Conservation (phyloP, 2,329 filamentous ascomycete species). For the Fusarium poae region DNA sequence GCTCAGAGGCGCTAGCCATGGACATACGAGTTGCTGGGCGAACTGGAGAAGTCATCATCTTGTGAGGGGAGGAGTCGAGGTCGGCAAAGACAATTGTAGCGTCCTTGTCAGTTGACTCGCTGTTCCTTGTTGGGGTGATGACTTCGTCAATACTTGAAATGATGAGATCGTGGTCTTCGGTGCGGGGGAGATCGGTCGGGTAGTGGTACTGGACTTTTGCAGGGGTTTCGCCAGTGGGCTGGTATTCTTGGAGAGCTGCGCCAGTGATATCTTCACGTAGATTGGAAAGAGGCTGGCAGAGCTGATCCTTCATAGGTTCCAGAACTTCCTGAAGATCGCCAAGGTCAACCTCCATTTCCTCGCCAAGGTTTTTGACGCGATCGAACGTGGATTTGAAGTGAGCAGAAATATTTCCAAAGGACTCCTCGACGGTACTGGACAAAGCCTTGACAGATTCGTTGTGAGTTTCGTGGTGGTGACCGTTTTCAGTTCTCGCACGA, state of each 20-base stretch:
- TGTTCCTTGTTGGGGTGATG: slow-evolving; percentile 39
- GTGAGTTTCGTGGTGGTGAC: slow-evolving; percentile 79
- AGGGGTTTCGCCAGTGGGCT: slow-evolving; percentile 87
- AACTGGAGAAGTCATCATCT: slow-evolving; percentile 49
- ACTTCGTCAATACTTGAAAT: slow-evolving; percentile 58
- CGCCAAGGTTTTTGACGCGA: slow-evolving; percentile 75
- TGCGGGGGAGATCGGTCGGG: slow-evolving; percentile 82
- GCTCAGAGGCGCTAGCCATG: slow-evolving; percentile 45
- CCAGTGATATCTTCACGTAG: slow-evolving; percentile 77
- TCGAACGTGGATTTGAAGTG: slow-evolving; percentile 78
- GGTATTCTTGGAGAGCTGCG: slow-evolving; percentile 81
- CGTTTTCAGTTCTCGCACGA: slow-evolving; percentile 84
- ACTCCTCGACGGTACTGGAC: slow-evolving; percentile 76
- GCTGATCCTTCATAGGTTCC: slow-evolving; percentile 67
- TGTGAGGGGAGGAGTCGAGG: slow-evolving; percentile 43
- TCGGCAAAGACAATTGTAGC: slow-evolving; percentile 60
- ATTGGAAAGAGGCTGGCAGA: slow-evolving; percentile 77
- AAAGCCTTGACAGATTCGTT: slow-evolving; percentile 74
- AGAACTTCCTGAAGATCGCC: slow-evolving; percentile 70
- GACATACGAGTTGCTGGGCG: slow-evolving; percentile 52
- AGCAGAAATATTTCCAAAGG: slow-evolving; percentile 77
- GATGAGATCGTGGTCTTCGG: slow-evolving; percentile 63
- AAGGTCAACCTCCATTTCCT: slow-evolving; percentile 74
- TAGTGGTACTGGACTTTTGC: slow-evolving; percentile 86
- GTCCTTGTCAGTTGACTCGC: slow-evolving; percentile 53